Evolutionary conservation across 2,329 filamentous ascomycete species (phyloP).

Genomic region (Metarhizium guizhouense): DNA sequence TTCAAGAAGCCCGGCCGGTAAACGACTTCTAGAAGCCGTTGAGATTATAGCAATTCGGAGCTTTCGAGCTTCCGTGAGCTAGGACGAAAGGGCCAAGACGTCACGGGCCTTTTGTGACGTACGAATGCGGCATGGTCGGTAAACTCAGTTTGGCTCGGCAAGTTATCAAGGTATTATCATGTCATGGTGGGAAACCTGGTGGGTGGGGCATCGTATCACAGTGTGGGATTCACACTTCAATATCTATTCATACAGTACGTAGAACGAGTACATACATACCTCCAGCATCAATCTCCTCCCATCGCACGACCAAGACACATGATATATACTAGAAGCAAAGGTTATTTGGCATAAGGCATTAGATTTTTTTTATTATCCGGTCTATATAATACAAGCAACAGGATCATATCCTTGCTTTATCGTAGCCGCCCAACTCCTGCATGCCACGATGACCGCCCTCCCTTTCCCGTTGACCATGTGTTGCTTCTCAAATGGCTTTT

Average conservation of each 20-base stretch:
- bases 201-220: background rate
- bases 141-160: background rate
- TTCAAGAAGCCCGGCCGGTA: too few species aligned
- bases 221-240: background rate
- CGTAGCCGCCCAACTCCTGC: conserved; percentile 10
- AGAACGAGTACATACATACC: background rate
- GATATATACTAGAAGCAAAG: background rate
- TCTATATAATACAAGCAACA: conserved; percentile 21
- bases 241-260: background rate
- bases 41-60: background rate
- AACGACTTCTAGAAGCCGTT: too few species aligned
- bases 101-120: background rate
- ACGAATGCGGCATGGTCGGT: conserved; percentile 4
- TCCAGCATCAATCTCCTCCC: background rate
- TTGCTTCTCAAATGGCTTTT: conserved; percentile 20
- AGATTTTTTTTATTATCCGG: conserved; percentile 2
- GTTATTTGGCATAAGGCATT: background rate
- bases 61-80: background rate
- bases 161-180: background rate
- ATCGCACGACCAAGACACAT: background rate
- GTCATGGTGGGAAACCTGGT: background rate
- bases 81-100: background rate
- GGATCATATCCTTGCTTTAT: conserved; percentile 15
- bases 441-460: conserved; percentile 5
- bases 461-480: conserved; percentile 14